These are phyloP conservation scores for Encephalitozoon intestinalis DNA, from an alignment of 371 early-diverging fungal genomes.

Conservation along the genomic window DNA sequence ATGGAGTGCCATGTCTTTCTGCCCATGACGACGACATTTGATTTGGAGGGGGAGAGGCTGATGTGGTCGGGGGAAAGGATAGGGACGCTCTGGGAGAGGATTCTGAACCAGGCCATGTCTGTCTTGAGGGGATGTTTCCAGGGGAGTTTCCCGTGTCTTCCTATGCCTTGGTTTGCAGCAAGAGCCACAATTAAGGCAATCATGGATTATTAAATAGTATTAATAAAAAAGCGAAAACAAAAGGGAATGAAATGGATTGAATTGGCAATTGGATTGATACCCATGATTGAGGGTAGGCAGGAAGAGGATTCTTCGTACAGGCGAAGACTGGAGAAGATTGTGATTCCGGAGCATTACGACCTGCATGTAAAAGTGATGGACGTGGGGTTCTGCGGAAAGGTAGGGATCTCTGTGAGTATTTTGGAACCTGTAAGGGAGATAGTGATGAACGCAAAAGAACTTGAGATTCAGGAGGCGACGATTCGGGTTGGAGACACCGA, in stretches of 20 bases:
- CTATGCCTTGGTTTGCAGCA: not conserved
- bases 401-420: not conserved
- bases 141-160: not conserved
- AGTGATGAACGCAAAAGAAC: conserved; percentile 8
- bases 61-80: not conserved
- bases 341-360: conserved; percentile 13
- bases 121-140: not conserved
- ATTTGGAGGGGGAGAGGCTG: not conserved
- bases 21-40: not conserved
- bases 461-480: not conserved
- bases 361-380: not conserved
- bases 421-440: not conserved
- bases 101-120: not conserved
- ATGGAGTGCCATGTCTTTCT: not conserved
- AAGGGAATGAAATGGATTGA: not conserved
- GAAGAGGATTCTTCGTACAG: not conserved
- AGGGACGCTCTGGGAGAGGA: not conserved
- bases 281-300: not conserved
- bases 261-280: not conserved
- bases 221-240: not conserved
- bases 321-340: not conserved
- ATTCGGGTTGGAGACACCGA: not conserved
- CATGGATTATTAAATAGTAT: not conserved
- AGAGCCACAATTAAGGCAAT: not conserved
- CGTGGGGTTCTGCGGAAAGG: not conserved